Evolutionary conservation across 305 asterid genomes (phyloP), one percentile per base, ranked within the genome.

Genomic region (Solanum hybrid): DNA sequence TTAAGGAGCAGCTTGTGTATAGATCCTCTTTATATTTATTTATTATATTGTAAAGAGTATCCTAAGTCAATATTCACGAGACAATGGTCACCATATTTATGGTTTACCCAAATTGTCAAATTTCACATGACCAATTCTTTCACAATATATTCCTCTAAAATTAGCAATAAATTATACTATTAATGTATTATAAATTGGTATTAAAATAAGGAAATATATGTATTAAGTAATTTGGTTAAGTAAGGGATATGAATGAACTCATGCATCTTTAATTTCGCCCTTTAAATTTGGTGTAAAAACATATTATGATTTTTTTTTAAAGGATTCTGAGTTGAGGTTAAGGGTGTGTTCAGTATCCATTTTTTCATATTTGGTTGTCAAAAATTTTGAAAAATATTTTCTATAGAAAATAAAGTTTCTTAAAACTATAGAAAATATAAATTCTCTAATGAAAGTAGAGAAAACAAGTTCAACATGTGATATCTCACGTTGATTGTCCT

Each of bases 21-120:
- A 78, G 56, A 78, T 15, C 24, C n/a, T 19, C 85, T 36, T 34
- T 78, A 13, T 77, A 77, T 78, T 79, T 37, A 79, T 79, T 26
- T n/a, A 77, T 1, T 35, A 42, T 51, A 51, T 51, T 15, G 86
- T 79, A 79, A 19, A 78, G 40, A 76, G 81, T 6, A 79, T 79
- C 86, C 86, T 37, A 79, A 37, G 86, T 79, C 86, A 79, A 79
- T 79, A 24, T 79, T 79, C 86, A 79, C 86, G 64, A 79, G 86
- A 79, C n/a, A 24, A 38, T 38, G 34, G 12, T 37, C 64, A 79
- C 32, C 32, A 79, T 37, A 79, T 79, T 79, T 79, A 79, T 79
- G 12, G 22, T 34, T 76, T 31, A 79, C 10, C 64, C 64, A 19
- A 37, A n/a, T 79, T 79, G 64, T 79, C 86, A 79, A 79, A 79